phyloP scores from a whole-genome alignment of 2,329 filamentous ascomycete species.

The Ilyonectria mors-panacis region DNA sequence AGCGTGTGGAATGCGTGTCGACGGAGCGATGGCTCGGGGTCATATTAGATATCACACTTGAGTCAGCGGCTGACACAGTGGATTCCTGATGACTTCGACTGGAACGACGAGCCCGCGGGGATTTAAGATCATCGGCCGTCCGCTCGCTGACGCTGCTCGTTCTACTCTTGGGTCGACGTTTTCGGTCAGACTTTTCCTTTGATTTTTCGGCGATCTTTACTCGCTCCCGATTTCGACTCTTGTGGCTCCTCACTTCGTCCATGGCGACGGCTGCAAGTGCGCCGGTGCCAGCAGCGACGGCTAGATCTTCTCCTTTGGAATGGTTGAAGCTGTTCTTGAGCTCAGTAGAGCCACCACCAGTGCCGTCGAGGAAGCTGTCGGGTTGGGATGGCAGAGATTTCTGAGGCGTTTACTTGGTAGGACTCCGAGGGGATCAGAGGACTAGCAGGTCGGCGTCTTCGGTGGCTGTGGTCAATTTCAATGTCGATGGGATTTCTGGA shows the following conservation, averaged over 20 bases:
- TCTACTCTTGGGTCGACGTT: slow-evolving; percentile 63
- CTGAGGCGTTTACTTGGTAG: slow-evolving; percentile 80
- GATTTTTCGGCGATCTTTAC: slow-evolving; percentile 58
- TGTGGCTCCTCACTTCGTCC: slow-evolving; percentile 61
- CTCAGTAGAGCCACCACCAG: slow-evolving; percentile 61
- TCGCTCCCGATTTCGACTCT: slow-evolving; percentile 62
- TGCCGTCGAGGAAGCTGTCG: slow-evolving; percentile 74
- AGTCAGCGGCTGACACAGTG: slow-evolving; percentile 66
- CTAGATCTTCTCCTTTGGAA: slow-evolving; percentile 55
- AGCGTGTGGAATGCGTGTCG: slow-evolving; percentile 68
- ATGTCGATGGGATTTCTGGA: slow-evolving; percentile 87
- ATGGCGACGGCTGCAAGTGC: slow-evolving; percentile 56
- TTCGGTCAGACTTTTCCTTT: slow-evolving; percentile 66
- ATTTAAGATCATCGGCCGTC: slow-evolving; percentile 61
- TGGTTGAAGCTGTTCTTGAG: slow-evolving; percentile 60
- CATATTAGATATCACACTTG: slow-evolving; percentile 67
- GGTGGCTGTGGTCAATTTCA: slow-evolving; percentile 79
- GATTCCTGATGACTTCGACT: slow-evolving; percentile 69
- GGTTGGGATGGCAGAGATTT: slow-evolving; percentile 83
- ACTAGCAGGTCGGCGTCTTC: slow-evolving; percentile 75
- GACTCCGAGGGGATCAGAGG: slow-evolving; percentile 75
- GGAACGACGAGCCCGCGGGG: slow-evolving; percentile 63
- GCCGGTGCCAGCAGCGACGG: slow-evolving; percentile 54
- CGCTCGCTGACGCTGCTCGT: slow-evolving; percentile 66
- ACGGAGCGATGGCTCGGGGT: slow-evolving; percentile 69